Base-by-base conservation (phyloP, 306 rosid genomes). In the Ammopiptanthus mongolicus region DNA sequence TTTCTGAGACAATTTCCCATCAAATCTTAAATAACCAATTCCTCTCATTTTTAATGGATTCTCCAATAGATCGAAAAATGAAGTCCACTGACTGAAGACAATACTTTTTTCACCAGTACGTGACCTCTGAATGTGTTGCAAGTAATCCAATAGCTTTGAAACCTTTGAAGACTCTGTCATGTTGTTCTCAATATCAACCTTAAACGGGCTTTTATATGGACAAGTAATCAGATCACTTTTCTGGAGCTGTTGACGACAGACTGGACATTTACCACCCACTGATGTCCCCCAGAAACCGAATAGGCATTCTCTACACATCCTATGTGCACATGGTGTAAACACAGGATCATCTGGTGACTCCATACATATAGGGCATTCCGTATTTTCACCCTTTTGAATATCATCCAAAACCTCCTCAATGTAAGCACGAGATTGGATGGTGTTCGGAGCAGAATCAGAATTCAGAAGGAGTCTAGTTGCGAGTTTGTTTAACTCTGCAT, bases 291-390 rank as follows among this genome's bases (percentile, higher is more conserved):
- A 93, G 87, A 88, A 85, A 13, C 82, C 78, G 69, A 84, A 88
- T 15, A 93, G 81, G 75, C 97, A 90, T 78, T 93, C 98, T 75
- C 96, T 86, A 68, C 98, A 93, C 87, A 90, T 87, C 83, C 86
- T 84, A 81, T 93, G 98, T 1, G 93, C 98, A 71, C 98, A 91
- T 50, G 97, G 88, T 46, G 98, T 89, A 66, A 91, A 90, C 29
- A 93, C 89, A 70, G 98, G 90, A 76, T 93, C 98, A 59, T 93
- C 98, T 7, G 96, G 96, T 22, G 86, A 87, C 80, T 93, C 98
- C 92, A 93, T 39, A 62, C 98, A 89, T 75, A 93, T 86, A 42
- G 97, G 86, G 68, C 98, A 89, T 75, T 93, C 94, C 1, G 64
- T 74, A 33, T 44, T 81, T 76, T 89, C 91, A 37, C 92, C 94